Conservation (phyloP, 768 basidiomycete genomes). For the Tylopilus rubrobrunneus region DNA sequence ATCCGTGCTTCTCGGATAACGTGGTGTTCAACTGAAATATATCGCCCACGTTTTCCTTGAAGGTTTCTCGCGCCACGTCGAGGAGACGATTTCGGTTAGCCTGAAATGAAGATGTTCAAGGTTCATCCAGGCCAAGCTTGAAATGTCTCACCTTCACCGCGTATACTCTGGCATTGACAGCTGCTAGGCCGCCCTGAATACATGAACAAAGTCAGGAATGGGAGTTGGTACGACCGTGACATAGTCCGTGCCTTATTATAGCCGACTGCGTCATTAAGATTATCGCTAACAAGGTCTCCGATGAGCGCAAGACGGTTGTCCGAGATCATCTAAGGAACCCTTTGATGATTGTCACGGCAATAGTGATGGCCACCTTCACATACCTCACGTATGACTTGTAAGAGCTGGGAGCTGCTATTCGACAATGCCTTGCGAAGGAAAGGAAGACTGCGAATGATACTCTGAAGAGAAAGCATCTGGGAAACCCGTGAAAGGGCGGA, state of each 20-base stretch:
- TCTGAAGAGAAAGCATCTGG: constrained; percentile 78
- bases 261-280: constrained; percentile 69
- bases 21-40: constrained; percentile 65
- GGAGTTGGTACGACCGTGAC: background rate
- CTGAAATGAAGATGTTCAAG: constrained; percentile 26
- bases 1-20: constrained; percentile 56
- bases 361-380: background rate
- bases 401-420: constrained; percentile 54
- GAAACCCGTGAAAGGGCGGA: constrained; percentile 64
- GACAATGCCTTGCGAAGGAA: constrained; percentile 57
- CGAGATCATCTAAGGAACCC: constrained; percentile 54
- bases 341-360: background rate
- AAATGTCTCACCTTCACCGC: constrained; percentile 62
- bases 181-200: constrained; percentile 61
- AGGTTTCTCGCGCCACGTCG: constrained; percentile 93
- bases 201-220: background rate
- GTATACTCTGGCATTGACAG: constrained; percentile 80
- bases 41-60: constrained; percentile 89
- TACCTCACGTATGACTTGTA: constrained; percentile 62
- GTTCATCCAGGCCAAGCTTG: background rate
- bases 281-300: constrained; percentile 51
- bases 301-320: constrained; percentile 71
- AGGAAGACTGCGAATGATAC: constrained; percentile 64
- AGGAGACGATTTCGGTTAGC: constrained; percentile 80
- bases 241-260: constrained; percentile 50